Evolutionary conservation across 169 alveolate genomes (phyloP).

Genomic region (Eimeria mitis): DNA sequence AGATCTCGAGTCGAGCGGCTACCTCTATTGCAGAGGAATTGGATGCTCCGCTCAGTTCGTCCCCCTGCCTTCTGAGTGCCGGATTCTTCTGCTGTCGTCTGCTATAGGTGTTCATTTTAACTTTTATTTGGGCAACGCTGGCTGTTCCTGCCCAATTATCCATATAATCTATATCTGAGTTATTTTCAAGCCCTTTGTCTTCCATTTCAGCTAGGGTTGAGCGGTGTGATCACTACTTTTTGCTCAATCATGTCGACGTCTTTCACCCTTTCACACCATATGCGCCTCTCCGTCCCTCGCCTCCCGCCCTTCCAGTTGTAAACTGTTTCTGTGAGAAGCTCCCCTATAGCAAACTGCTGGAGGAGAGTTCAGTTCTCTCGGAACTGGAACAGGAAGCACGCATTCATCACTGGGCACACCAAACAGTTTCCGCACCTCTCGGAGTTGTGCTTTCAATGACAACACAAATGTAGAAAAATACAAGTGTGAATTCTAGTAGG

Average conservation of each 20-base stretch:
- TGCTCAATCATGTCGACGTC: neutral
- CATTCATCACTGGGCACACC: too few relatives aligned
- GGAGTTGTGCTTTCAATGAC: too few relatives aligned
- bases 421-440: too few relatives aligned
- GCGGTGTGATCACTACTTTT: neutral
- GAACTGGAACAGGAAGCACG: too few relatives aligned
- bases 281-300: neutral
- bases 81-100: neutral
- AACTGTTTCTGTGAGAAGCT: too few relatives aligned
- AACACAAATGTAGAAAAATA: too few relatives aligned
- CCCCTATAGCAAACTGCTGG: too few relatives aligned
- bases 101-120: neutral
- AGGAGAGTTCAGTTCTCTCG: too few relatives aligned
- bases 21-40: neutral
- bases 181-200: neutral
- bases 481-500: too few relatives aligned
- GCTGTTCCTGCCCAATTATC: neutral
- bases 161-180: neutral
- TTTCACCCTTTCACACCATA: neutral
- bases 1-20: neutral
- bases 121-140: neutral
- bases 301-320: neutral
- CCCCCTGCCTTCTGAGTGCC: neutral
- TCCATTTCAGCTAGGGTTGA: neutral
- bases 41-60: neutral